A percentile compares a stretch with the other conserved stretches of the same genome.
phyloP scores from a whole-genome alignment of 257 asterid species.

The Handroanthus guayacan region DNA sequence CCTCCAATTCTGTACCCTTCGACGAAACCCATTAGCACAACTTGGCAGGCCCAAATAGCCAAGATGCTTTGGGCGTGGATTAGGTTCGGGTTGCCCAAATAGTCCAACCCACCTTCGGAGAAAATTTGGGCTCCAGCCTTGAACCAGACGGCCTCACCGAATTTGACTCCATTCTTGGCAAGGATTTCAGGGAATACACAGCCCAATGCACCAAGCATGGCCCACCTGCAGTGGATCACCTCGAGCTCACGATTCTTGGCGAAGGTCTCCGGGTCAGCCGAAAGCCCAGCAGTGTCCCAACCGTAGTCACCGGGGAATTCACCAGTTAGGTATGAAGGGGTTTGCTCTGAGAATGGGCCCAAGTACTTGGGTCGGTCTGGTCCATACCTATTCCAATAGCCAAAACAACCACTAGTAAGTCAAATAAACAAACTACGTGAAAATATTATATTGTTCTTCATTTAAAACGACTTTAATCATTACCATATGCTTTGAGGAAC shows the following conservation, averaged over 20 bases:
- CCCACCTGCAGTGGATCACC: slow-evolving; percentile 91
- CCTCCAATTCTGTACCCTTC: slow-evolving; percentile 94
- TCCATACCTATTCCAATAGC: slow-evolving; percentile 66
- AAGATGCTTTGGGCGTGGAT: slow-evolving; percentile 90
- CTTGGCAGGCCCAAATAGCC: slow-evolving; percentile 87
- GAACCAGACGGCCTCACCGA: slow-evolving; percentile 94
- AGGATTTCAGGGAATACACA: slow-evolving; percentile 89
- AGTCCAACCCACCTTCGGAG: slow-evolving; percentile 89
- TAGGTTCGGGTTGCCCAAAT: slow-evolving; percentile 87
- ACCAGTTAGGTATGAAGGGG: slow-evolving; percentile 90
- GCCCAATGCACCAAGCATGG: slow-evolving; percentile 95
- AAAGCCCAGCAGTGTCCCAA: slow-evolving; percentile 96
- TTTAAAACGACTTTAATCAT: neutral
- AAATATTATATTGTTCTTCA: too few species aligned
- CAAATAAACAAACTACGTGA: neutral
- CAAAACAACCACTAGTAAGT: neutral
- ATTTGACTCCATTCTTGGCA: slow-evolving; percentile 71
- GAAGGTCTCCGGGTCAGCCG: slow-evolving; percentile 92
- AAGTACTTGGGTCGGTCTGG: slow-evolving; percentile 88
- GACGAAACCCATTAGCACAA: slow-evolving; percentile 78
- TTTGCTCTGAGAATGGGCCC: slow-evolving; percentile 93
- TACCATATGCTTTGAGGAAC: slow-evolving; percentile 92
- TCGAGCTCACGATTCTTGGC: slow-evolving; percentile 91
- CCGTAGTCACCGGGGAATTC: slow-evolving; percentile 97
- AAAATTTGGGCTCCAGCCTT: slow-evolving; percentile 93